Evolutionary conservation across 768 basidiomycete genomes (phyloP), one percentile per base, ranked within the genome.

Genomic region (Lactifluus volemus): DNA sequence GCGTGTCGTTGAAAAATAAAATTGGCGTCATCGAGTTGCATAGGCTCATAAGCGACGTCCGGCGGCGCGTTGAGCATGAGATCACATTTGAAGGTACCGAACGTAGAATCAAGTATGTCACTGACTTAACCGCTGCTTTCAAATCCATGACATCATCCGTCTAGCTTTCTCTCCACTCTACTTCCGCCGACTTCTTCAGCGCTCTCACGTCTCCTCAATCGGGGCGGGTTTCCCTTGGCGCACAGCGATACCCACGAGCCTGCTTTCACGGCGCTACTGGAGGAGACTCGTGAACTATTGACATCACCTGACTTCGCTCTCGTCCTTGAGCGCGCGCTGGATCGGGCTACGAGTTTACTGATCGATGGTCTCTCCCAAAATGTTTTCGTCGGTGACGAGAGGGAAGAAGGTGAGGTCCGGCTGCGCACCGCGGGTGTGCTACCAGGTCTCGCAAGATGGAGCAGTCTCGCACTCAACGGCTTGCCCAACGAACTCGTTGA

Each of bases 401-500:
- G 60, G 2, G 63, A 63, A 29, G 76, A 62, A 21, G 76, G 45
- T 17, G 80, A 79, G 32, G 70, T 78, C 52, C 78, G 80, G 65
- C 81, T 90, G 53, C 76, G 89, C 49, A 72, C 97, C 14, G 95
- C 92, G 14, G 84, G 85, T 5, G 73, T 96, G 66, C 73, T 98
- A 32, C 94, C 93, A 4, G 87, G 83, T 1, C 73, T 97, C 45
- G 84, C 88, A 57, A 76, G 83, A 59, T 93, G 92, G 91, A 86
- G 85, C 67, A 81, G 81, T 64, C 60, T 83, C 60, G 84, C 85
- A 42, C 70, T 92, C 66, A 79, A 83, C 63, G 81, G 81, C 17
- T 70, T 86, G 57, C 90, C 89, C 39, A 92, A 90, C 70, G 89
- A 89, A 70, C 74, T 92, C 65, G 81, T 92, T 30, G 91, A 94